Percentiles rank a stretch among this genome's conserved stretches.
Conservation (phyloP, 2,329 filamentous ascomycete species). For the Drechslerella dactyloides region DNA sequence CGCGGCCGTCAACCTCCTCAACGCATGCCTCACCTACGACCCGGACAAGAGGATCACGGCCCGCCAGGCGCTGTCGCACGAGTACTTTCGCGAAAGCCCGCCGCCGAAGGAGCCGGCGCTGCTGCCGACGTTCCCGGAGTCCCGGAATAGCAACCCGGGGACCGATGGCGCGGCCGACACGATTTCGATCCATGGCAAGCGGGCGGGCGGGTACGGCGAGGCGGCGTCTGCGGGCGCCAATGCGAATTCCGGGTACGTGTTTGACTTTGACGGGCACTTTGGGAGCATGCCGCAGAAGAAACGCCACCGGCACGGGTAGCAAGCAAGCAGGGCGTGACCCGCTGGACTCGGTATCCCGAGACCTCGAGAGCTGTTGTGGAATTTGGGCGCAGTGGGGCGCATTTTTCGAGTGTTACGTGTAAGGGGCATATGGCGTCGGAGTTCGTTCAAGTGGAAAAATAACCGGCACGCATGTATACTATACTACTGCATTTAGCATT, state of each 20-base stretch:
- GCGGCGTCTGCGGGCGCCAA: slow-evolving; percentile 6
- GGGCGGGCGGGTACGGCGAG: slow-evolving; percentile 29
- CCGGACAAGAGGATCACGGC: slow-evolving; percentile 86
- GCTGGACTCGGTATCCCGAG: too few relatives aligned
- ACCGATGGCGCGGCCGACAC: slow-evolving; percentile 26
- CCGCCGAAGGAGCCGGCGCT: slow-evolving; percentile 55
- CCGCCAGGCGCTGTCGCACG: slow-evolving; percentile 80
- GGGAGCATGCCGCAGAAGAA: slow-evolving; percentile 48
- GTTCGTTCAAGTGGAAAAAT: too few relatives aligned
- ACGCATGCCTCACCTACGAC: slow-evolving; percentile 87
- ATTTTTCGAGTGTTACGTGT: too few relatives aligned
- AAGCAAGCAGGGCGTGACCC: too few relatives aligned
- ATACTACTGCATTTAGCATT: too few relatives aligned
- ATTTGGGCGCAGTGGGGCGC: too few relatives aligned
- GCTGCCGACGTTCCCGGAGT: slow-evolving; percentile 57
- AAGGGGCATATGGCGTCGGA: too few relatives aligned
- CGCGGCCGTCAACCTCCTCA: slow-evolving; percentile 68
- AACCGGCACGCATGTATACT: not conserved
- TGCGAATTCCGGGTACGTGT: slow-evolving; percentile 38
- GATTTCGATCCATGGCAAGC: slow-evolving; percentile 44
- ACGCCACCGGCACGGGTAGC: slow-evolving; percentile 41
- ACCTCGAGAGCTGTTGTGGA: too few relatives aligned
- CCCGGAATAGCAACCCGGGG: slow-evolving; percentile 53
- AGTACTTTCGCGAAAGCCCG: slow-evolving; percentile 76
- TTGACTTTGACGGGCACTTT: slow-evolving; percentile 50